phyloP scores from a whole-genome alignment of 2,329 filamentous ascomycete genomes.

The Aspergillus fructus region DNA sequence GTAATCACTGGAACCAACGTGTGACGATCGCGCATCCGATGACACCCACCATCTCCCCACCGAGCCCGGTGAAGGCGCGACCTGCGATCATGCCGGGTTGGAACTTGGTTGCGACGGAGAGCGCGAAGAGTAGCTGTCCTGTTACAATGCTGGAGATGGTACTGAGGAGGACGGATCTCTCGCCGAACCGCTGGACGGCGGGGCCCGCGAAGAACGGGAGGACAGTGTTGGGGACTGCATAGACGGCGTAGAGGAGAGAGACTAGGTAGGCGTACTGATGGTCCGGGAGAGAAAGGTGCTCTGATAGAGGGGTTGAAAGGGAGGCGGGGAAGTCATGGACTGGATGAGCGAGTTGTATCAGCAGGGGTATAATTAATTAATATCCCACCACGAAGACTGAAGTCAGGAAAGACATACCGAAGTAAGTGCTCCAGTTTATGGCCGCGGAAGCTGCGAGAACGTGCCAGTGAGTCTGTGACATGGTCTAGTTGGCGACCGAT shows the following conservation, averaged over 20 bases:
- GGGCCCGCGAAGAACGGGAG: slow-evolving; percentile 4
- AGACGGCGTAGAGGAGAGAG: slow-evolving; percentile 6
- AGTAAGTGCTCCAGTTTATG: neutral
- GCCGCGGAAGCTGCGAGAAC: neutral
- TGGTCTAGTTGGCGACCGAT: neutral
- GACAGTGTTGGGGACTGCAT: slow-evolving; percentile 3
- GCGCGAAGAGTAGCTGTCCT: slow-evolving; percentile 5
- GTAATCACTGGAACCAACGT: slow-evolving; percentile 7
- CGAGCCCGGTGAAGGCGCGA: slow-evolving; percentile 7
- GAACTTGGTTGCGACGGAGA: neutral
- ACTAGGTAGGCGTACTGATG: slow-evolving; percentile 3
- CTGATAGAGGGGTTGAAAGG: neutral
- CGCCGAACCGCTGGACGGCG: slow-evolving; percentile 7
- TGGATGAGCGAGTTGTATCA: neutral
- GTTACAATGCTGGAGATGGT: neutral
- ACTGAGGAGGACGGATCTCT: neutral
- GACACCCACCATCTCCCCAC: slow-evolving; percentile 6
- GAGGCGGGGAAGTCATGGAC: slow-evolving; percentile 7
- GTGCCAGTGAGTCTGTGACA: slow-evolving; percentile 4
- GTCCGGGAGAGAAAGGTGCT: slow-evolving; percentile 1
- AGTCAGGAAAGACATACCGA: neutral
- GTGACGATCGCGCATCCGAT: slow-evolving; percentile 9
- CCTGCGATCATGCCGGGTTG: slow-evolving; percentile 2
- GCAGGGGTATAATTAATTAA: neutral
- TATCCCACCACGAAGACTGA: neutral